These are phyloP conservation scores for Kernera saxatilis DNA, from an alignment of 345 rosid genomes.

Conservation along the genomic window DNA sequence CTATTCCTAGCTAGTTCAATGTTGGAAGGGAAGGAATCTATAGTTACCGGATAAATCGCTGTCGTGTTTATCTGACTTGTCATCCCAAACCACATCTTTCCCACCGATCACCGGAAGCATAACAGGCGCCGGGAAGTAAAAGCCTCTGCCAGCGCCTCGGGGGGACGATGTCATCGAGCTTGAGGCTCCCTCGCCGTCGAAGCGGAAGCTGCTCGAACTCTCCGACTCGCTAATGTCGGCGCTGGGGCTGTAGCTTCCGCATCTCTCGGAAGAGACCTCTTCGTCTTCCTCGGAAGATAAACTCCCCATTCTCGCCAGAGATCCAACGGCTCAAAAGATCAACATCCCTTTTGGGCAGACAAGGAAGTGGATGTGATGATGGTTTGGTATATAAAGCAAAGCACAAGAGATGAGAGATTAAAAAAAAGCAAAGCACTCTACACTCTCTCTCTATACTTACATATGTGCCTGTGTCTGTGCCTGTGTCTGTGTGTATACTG, in stretches of 20 bases:
- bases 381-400: constrained; percentile 12
- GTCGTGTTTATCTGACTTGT: constrained; percentile 51
- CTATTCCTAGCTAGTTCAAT: neutral
- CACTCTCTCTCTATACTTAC: neutral
- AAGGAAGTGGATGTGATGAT: constrained; percentile 26
- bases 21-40: neutral
- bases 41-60: constrained; percentile 71
- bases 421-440: constrained; percentile 26
- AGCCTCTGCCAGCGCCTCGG: constrained; percentile 20
- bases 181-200: constrained; percentile 63
- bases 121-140: constrained; percentile 48
- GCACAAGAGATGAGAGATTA: neutral
- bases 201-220: constrained; percentile 79
- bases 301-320: constrained; percentile 47
- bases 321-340: constrained; percentile 23
- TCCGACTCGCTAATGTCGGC: constrained; percentile 97
- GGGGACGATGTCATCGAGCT: constrained; percentile 71
- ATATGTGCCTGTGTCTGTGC: neutral
- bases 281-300: constrained; percentile 65
- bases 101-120: constrained; percentile 65
- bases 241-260: constrained; percentile 91
- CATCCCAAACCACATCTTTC: constrained; percentile 58
- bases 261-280: constrained; percentile 57
- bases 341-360: too few species aligned
- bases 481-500: too few species aligned